Percentiles rank a stretch among this genome's conserved stretches.
These are phyloP conservation scores for Paralagenidium karlingii DNA, from an alignment of 352 stramenopile genomes.

Conservation along the genomic window DNA sequence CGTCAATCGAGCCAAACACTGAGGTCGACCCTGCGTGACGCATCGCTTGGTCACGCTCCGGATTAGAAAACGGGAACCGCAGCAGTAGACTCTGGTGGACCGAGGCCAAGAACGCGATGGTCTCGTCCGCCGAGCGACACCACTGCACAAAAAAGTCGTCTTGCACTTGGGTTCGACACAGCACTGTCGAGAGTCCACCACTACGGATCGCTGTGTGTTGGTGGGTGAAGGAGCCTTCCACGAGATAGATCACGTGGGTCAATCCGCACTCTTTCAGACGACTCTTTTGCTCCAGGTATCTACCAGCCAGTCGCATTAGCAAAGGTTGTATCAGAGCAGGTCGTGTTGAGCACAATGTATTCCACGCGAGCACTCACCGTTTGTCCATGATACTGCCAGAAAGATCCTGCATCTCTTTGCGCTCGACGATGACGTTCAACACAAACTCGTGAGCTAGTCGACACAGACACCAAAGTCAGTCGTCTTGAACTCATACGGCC, in stretches of 20 bases:
- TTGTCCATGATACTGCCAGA: slow-evolving; percentile 77
- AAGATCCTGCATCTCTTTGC: slow-evolving; percentile 69
- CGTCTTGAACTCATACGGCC: not conserved
- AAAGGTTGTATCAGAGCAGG: not conserved
- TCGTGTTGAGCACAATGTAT: no score
- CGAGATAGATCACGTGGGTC: slow-evolving; percentile 73
- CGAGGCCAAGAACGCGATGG: slow-evolving; percentile 49
- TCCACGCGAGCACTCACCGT: no score
- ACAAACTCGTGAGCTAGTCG: slow-evolving; percentile 57
- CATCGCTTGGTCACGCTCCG: slow-evolving; percentile 5
- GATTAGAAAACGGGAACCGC: slow-evolving; percentile 41
- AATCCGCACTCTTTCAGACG: slow-evolving; percentile 47
- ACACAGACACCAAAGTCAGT: not conserved
- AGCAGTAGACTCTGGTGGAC: slow-evolving; percentile 50
- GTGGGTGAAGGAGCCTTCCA: slow-evolving; percentile 65
- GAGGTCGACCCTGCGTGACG: not conserved
- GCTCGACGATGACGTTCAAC: slow-evolving; percentile 73
- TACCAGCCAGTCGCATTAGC: not conserved
- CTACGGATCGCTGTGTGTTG: slow-evolving; percentile 45
- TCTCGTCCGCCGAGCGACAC: slow-evolving; percentile 64
- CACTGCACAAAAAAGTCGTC: slow-evolving; percentile 78
- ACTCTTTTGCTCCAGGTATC: slow-evolving; percentile 70
- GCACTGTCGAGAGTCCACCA: slow-evolving; percentile 44
- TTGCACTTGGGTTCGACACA: slow-evolving; percentile 69
- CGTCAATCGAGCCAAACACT: no score